phyloP scores from a whole-genome alignment of 306 rosid genomes.

The Rosa persica region DNA sequence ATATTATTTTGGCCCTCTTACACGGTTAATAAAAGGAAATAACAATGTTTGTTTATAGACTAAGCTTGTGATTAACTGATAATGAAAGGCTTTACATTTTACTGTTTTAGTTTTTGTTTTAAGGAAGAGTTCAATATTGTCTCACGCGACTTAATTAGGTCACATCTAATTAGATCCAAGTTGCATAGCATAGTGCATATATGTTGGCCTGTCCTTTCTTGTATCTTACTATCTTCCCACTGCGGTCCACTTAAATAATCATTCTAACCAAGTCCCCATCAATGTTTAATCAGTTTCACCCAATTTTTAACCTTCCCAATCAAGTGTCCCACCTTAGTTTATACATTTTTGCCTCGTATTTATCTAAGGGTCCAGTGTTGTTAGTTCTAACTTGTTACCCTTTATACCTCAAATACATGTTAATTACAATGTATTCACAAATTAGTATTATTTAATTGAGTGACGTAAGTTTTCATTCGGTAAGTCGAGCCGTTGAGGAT shows the following conservation, averaged over 20 bases:
- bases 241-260: not conserved
- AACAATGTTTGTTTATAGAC: not conserved
- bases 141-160: not conserved
- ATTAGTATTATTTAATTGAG: not conserved
- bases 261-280: not conserved
- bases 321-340: not conserved
- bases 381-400: not conserved
- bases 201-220: not conserved
- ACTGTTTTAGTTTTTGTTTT: not conserved
- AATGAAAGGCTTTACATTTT: not conserved
- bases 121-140: not conserved
- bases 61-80: not conserved
- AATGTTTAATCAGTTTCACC: not conserved
- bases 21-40: too few species aligned
- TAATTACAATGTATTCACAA: too few species aligned
- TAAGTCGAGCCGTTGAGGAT: not conserved
- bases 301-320: not conserved
- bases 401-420: not conserved
- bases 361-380: not conserved
- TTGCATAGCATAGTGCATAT: not conserved
- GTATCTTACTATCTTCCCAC: slow-evolving; percentile 4
- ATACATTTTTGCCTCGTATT: not conserved
- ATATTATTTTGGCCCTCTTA: too few species aligned
- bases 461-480: not conserved
- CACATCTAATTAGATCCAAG: not conserved